Conservation (phyloP, 495 filamentous ascomycete species). For the Astrothelium macrocarpum region DNA sequence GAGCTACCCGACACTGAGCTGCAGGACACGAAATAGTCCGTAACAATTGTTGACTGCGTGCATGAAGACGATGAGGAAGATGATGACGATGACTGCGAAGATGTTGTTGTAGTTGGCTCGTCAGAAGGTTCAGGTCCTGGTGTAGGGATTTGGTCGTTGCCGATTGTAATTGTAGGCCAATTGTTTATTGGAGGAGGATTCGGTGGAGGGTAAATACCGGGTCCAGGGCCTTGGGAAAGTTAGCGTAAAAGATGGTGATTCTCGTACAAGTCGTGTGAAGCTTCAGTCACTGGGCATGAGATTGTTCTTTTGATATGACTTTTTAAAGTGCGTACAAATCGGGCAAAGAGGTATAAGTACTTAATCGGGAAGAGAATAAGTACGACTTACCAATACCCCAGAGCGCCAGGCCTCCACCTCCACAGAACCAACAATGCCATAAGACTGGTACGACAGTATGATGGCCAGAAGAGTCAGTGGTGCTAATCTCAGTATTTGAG, state of each 20-base stretch:
- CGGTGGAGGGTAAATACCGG: background rate
- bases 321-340: no score
- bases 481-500: background rate
- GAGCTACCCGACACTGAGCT: background rate
- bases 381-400: background rate
- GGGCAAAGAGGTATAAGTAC: no score
- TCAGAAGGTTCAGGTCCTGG: background rate
- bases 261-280: no score
- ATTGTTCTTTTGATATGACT: no score
- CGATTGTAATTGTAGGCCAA: background rate
- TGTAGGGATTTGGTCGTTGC: background rate
- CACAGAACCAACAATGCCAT: background rate
- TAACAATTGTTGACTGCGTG: background rate
- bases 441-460: background rate
- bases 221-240: background rate
- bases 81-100: background rate
- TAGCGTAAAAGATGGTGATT: background rate
- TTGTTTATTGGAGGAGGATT: background rate
- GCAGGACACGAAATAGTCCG: background rate
- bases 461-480: background rate
- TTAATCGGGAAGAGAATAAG: no score
- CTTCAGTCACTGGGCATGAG: no score
- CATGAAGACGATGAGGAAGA: background rate
- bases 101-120: background rate
- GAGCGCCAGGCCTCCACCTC: background rate